These are phyloP conservation scores for Neostapfia colusana DNA, from an alignment of 176 grass and related monocot species.

Conservation along the genomic window DNA sequence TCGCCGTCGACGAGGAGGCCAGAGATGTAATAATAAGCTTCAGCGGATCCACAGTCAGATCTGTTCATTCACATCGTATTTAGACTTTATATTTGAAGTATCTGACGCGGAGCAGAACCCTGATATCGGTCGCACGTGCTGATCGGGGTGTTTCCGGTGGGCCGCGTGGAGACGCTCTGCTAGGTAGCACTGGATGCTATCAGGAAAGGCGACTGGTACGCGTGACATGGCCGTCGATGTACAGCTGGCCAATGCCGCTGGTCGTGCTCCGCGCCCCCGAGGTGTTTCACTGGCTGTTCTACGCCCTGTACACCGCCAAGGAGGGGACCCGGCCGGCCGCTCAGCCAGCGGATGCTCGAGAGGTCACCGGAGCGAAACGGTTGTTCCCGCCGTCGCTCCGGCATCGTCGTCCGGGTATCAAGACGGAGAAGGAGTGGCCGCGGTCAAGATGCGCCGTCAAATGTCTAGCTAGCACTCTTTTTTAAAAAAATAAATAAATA, in stretches of 20 bases:
- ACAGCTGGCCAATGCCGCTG: constrained; percentile 43
- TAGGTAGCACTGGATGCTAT: constrained; percentile 33
- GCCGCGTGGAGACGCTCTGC: constrained; percentile 42
- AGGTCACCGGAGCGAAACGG: constrained; percentile 28
- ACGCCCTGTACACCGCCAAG: constrained; percentile 27
- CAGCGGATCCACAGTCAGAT: neutral
- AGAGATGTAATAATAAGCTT: constrained; percentile 35
- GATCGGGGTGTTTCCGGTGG: constrained; percentile 50
- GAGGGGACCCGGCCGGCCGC: neutral
- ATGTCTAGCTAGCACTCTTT: neutral
- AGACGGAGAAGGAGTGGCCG: neutral
- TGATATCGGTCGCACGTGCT: constrained; percentile 41
- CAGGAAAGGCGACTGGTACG: constrained; percentile 41
- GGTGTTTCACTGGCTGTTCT: constrained; percentile 23
- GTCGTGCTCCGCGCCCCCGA: constrained; percentile 42
- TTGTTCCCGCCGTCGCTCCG: constrained; percentile 3
- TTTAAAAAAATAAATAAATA: too few species aligned
- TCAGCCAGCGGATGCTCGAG: constrained; percentile 38
- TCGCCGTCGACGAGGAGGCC: constrained; percentile 44
- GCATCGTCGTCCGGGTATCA: neutral
- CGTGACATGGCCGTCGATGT: constrained; percentile 55
- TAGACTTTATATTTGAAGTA: neutral
- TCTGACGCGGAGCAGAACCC: neutral
- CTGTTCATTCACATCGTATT: too few species aligned
- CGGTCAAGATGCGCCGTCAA: neutral